phyloP scores from a whole-genome alignment of 306 rosid genomes.

The Ochetophila trinervis region DNA sequence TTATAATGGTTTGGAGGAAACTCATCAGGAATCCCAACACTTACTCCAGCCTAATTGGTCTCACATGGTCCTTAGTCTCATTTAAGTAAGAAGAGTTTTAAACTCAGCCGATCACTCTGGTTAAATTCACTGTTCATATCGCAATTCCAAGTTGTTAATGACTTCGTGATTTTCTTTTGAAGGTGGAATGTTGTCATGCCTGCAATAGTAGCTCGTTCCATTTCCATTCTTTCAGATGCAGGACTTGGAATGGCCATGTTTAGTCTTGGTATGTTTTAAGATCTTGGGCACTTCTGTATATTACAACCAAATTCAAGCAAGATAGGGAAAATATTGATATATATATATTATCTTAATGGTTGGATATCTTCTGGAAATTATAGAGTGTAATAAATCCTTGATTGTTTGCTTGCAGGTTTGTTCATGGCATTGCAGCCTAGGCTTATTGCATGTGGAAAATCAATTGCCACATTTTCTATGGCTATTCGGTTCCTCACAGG shows the following conservation, averaged over 20 bases:
- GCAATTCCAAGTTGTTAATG: neutral
- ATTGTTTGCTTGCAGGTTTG: slow-evolving; percentile 39
- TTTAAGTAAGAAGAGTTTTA: slow-evolving; percentile 42
- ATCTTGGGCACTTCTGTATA: too few relatives aligned
- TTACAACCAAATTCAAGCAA: too few relatives aligned
- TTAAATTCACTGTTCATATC: neutral
- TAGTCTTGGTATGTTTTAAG: slow-evolving; percentile 63
- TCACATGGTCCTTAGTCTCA: slow-evolving; percentile 78
- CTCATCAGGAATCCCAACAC: slow-evolving; percentile 81
- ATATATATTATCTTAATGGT: neutral
- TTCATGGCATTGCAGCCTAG: slow-evolving; percentile 88
- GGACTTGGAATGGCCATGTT: slow-evolving; percentile 98
- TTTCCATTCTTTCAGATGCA: slow-evolving; percentile 68
- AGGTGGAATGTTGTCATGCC: slow-evolving; percentile 87
- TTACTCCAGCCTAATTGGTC: slow-evolving; percentile 80
- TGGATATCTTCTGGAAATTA: too few relatives aligned
- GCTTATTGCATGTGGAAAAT: slow-evolving; percentile 79
- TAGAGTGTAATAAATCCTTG: too few relatives aligned
- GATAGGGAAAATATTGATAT: too few relatives aligned
- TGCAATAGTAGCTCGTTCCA: slow-evolving; percentile 62
- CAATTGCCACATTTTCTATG: slow-evolving; percentile 71
- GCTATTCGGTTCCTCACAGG: slow-evolving; percentile 71
- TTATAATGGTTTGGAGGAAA: slow-evolving; percentile 87
- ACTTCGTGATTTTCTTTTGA: slow-evolving; percentile 6
- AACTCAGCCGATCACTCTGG: neutral